Evolutionary conservation across 2,329 filamentous ascomycete species (phyloP).

Genomic region (Ascochyta koolunga): DNA sequence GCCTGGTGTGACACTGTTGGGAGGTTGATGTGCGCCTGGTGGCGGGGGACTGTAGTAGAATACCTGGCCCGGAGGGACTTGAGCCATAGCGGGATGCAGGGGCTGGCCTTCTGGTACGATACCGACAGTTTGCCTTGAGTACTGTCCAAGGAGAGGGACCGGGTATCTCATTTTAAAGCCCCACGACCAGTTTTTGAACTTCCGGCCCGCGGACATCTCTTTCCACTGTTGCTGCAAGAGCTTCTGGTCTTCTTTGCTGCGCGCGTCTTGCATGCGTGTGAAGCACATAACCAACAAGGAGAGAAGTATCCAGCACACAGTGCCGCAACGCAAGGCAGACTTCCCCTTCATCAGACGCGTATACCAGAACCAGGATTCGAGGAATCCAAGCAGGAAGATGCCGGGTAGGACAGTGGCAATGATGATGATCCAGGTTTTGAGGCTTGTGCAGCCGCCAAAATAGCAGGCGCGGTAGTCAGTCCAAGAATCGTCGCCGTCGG

Average conservation of each 20-base stretch:
- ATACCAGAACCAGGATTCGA: constrained; percentile 46
- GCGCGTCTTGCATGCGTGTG: constrained; percentile 39
- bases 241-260: constrained; percentile 39
- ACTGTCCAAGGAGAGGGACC: constrained; percentile 38
- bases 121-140: constrained; percentile 35
- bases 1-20: constrained; percentile 20
- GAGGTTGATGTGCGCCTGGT: constrained; percentile 26
- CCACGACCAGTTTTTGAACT: constrained; percentile 44
- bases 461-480: constrained; percentile 14
- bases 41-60: constrained; percentile 33
- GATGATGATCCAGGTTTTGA: constrained; percentile 38
- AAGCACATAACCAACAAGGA: constrained; percentile 41
- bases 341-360: constrained; percentile 43
- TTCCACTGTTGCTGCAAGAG: constrained; percentile 40
- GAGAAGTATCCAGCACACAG: constrained; percentile 39
- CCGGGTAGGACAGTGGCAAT: constrained; percentile 33
- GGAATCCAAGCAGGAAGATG: constrained; percentile 41
- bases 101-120: constrained; percentile 37
- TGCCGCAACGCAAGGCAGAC: constrained; percentile 39
- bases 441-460: constrained; percentile 18
- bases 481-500: constrained; percentile 7
- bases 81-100: constrained; percentile 31
- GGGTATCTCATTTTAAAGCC: constrained; percentile 41
- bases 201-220: constrained; percentile 30
- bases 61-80: constrained; percentile 26